Evolutionary conservation across 345 rosid genomes (phyloP), one percentile per base, ranked within the genome.

Genomic region (Limnanthes douglasii): DNA sequence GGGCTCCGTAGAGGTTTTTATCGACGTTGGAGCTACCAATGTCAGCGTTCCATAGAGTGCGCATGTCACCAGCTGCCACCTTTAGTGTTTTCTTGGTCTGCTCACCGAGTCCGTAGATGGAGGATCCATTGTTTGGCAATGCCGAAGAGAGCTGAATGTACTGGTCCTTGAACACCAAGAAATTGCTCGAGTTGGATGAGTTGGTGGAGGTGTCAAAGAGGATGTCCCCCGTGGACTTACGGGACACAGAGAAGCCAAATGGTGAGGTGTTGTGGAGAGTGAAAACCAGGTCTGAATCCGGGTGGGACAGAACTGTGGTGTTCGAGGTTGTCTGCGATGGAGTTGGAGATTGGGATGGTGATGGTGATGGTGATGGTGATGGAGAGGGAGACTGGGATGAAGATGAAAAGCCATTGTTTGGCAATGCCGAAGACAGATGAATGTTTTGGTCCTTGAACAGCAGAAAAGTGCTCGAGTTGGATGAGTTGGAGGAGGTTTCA

Each of bases 401-500:
- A n/a, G n/a, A n/a, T n/a, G n/a, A n/a, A n/a, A n/a, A n/a, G n/a
- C n/a, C n/a, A n/a, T n/a, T 27, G 15, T 2, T 18, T 0, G 90
- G 86, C 11, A 83, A 70, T 0, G 69, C 35, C 1, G 90, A 72
- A 18, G 77, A 54, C 38, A 83, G 61, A 30, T 74, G 77, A 22
- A 83, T 60, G 49, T 69, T 78, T 36, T 83, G 90, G 38, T 83
- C 85, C 59, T 83, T 78, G 57, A 72, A 83, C 34, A 78, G 41
- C 5, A 78, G 39, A 44, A 51, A 61, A 15, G 70, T 50, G 42
- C 14, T 20, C 0, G 75, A 11, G 21, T 73, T 37, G 3, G 63
- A 33, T 1, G 31, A 2, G 22, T 34, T 21, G 3, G 80, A 64
- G 4, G 69, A 47, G 0, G 78, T 15, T 36, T 72, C 66, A 57